A percentile compares a stretch with the other conserved stretches of the same genome.
Evolutionary conservation across 805 yeast species (phyloP).

Genomic region (Saturnispora sanitii): DNA sequence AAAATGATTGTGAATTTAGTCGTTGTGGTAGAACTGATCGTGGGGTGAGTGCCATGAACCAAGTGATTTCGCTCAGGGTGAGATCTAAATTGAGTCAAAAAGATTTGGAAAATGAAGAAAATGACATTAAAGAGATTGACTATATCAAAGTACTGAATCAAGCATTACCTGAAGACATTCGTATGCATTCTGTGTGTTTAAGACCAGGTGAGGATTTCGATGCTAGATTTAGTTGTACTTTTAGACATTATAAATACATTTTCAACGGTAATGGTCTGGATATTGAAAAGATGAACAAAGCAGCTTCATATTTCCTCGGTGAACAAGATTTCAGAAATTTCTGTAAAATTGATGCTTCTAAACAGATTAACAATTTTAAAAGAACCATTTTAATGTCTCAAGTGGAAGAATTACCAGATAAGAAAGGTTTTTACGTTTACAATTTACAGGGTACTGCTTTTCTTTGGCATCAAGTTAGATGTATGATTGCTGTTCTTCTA

Average conservation of each 20-base stretch:
- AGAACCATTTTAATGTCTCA: slow-evolving; percentile 43
- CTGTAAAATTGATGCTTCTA: slow-evolving; percentile 89
- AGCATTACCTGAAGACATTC: slow-evolving; percentile 68
- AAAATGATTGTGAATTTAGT: slow-evolving; percentile 61
- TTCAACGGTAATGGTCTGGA: slow-evolving; percentile 54
- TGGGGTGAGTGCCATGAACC: slow-evolving; percentile 97
- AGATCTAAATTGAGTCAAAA: slow-evolving; percentile 58
- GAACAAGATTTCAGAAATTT: slow-evolving; percentile 88
- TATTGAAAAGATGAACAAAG: slow-evolving; percentile 56
- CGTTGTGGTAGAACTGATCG: slow-evolving; percentile 92
- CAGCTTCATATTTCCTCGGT: slow-evolving; percentile 56
- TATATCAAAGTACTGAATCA: slow-evolving; percentile 70
- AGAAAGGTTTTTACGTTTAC: slow-evolving; percentile 46
- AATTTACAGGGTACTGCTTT: slow-evolving; percentile 84
- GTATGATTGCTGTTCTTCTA: slow-evolving; percentile 81
- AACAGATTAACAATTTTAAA: slow-evolving; percentile 74
- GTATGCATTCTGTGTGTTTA: slow-evolving; percentile 72
- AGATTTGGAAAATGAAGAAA: slow-evolving; percentile 45
- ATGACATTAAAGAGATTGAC: slow-evolving; percentile 63
- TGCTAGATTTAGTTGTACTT: slow-evolving; percentile 85
- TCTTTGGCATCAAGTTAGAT: slow-evolving; percentile 95
- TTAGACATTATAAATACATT: slow-evolving; percentile 77
- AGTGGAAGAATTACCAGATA: slow-evolving; percentile 15
- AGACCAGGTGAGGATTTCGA: slow-evolving; percentile 79
- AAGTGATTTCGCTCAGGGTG: slow-evolving; percentile 72